These are phyloP conservation scores for Styphnolobium japonicum DNA, from an alignment of 306 rosid species.

Conservation along the genomic window DNA sequence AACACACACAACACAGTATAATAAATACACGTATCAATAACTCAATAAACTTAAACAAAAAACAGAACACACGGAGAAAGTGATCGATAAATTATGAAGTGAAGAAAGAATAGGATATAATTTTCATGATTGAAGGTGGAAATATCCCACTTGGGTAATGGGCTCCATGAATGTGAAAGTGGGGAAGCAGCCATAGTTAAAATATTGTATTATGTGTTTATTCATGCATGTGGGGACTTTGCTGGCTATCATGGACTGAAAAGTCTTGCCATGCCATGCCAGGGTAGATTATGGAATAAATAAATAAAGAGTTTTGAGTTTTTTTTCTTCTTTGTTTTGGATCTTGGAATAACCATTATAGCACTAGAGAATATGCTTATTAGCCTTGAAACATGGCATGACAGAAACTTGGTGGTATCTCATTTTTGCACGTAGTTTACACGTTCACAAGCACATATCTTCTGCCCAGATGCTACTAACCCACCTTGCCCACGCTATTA, in stretches of 20 bases:
- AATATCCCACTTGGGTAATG: slow-evolving; percentile 20
- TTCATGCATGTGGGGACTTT: not conserved
- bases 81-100: not conserved
- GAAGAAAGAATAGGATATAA: not conserved
- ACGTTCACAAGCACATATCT: slow-evolving; percentile 1
- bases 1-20: not conserved
- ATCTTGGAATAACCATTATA: not conserved
- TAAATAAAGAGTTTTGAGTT: not conserved
- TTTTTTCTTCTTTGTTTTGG: not conserved
- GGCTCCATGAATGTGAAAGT: slow-evolving; percentile 25
- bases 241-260: not conserved
- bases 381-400: not conserved
- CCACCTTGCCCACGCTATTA: not conserved
- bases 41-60: no score
- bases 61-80: not conserved
- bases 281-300: slow-evolving; percentile 12
- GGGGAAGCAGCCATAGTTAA: not conserved
- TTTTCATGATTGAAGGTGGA: not conserved
- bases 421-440: slow-evolving; percentile 5
- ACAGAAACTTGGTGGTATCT: not conserved
- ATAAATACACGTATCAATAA: not conserved
- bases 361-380: not conserved
- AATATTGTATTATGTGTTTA: not conserved
- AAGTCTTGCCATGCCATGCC: slow-evolving; percentile 18
- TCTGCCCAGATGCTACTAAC: not conserved